These are phyloP conservation scores for Haplosporangium gracile DNA, from an alignment of 192 early-diverging fungal species.

Conservation along the genomic window DNA sequence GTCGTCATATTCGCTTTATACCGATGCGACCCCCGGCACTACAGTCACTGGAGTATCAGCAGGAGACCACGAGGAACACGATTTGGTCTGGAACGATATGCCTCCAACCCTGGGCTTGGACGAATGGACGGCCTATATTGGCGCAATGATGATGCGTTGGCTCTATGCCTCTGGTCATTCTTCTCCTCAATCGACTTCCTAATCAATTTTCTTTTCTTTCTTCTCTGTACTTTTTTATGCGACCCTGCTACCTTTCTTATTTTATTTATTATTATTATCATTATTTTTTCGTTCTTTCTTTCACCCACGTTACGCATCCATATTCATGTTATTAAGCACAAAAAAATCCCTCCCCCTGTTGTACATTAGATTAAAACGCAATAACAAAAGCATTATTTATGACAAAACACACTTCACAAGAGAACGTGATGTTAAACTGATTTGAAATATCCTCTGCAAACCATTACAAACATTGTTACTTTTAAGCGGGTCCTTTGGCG, in stretches of 20 bases:
- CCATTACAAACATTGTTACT: too few relatives aligned
- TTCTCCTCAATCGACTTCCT: slow-evolving; percentile 18
- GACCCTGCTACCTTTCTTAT: too few relatives aligned
- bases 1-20: not conserved
- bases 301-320: not conserved
- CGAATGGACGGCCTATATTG: slow-evolving; percentile 53
- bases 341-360: not conserved
- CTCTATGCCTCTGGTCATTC: slow-evolving; percentile 39
- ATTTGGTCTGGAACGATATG: slow-evolving; percentile 52
- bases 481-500: slow-evolving; percentile 41
- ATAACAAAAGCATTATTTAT: too few relatives aligned
- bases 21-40: not conserved
- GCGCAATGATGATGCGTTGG: slow-evolving; percentile 53
- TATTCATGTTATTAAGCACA: not conserved
- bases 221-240: not conserved
- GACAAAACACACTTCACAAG: too few relatives aligned
- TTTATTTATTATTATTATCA: not conserved
- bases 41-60: not conserved
- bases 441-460: too few relatives aligned
- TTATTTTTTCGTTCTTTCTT: not conserved
- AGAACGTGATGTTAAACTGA: too few relatives aligned
- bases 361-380: not conserved
- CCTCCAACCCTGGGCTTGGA: slow-evolving; percentile 48
- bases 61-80: slow-evolving; percentile 28
- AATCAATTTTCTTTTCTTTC: not conserved